Conservation (phyloP, 148 eudicot genomes). For the Vaccinium myrtillus region DNA sequence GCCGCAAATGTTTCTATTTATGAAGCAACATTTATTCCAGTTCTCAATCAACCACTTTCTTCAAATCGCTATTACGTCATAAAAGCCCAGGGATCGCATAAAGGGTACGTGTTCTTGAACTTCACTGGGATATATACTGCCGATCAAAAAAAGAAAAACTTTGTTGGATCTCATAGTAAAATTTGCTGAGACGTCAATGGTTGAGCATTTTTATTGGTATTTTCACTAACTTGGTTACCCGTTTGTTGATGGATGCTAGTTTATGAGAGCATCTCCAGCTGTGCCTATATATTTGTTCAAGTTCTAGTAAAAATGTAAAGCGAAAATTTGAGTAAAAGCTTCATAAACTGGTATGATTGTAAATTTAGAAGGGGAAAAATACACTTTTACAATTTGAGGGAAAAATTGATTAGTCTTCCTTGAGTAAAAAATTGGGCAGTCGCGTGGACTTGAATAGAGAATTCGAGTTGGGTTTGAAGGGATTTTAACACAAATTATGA, state of each 20-base stretch:
- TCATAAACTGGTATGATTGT: too few species aligned
- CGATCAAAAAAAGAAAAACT: too few species aligned
- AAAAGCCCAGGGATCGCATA: slow-evolving; percentile 33
- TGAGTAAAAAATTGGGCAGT: too few species aligned
- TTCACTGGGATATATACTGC: not conserved
- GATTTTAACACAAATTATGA: too few species aligned
- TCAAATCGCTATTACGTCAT: slow-evolving; percentile 44
- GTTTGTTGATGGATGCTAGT: not conserved
- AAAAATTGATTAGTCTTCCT: too few species aligned
- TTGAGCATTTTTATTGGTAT: not conserved
- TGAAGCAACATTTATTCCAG: slow-evolving; percentile 44
- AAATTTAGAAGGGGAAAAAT: too few species aligned
- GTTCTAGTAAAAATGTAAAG: too few species aligned
- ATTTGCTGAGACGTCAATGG: not conserved
- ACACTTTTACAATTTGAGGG: too few species aligned
- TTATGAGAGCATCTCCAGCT: not conserved
- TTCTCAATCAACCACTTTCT: slow-evolving; percentile 46
- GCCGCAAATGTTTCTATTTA: too few species aligned
- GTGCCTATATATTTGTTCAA: too few species aligned
- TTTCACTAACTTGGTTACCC: not conserved
- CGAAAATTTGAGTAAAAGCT: not conserved
- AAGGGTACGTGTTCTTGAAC: slow-evolving; percentile 37
- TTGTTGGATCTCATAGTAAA: not conserved
- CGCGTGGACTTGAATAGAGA: too few species aligned
- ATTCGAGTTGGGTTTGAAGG: too few species aligned